Evolutionary conservation across 208 protist species (phyloP), one percentile per base, ranked within the genome.

Genomic region (Hexamita inflata): DNA sequence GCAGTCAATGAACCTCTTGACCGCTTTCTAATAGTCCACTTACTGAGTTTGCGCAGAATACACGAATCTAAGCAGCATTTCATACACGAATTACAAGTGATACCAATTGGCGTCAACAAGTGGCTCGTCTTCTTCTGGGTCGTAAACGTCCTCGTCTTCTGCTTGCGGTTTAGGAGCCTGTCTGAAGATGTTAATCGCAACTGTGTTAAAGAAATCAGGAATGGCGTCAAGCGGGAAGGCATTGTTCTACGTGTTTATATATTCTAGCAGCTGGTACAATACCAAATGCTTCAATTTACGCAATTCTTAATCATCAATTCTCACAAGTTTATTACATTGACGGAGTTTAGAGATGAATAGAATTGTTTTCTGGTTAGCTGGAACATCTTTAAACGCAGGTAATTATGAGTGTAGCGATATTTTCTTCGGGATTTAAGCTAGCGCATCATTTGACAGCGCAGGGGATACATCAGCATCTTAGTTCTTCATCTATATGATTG

Each of bases 21-120:
- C 86, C 11, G 80, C 68, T 58, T 82, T 81, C 1, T 80, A 70
- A 38, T 88, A 76, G 13, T 70, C 64, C 9, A 19, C 11, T 35
- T 35, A n/a, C 11, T 40, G 35, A 11, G 86, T 80, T 41, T 84
- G 78, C 0, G 60, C 28, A n/a, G 78, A 85, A 77, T 88, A 81
- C 19, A 90, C 45, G 73, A 89, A 89, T 11, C 81, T 58, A 2
- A 87, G 74, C 45, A 88, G 81, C 26, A 86, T 62, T 66, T 87
- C 82, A 73, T 88, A 87, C 2, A 84, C 80, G 32, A 82, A 67
- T 58, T 87, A 79, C 1, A 84, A 53, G 57, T 86, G 81, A 1
- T 78, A 40, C 84, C 84, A 86, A 30, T 78, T 61, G 41, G 42
- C 32, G 40, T 86, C 84, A 29, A 86, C 29, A 39, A 64, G 75